Evolutionary conservation across 2,329 filamentous ascomycete genomes (phyloP).

Genomic region (Nothophoma quercina): DNA sequence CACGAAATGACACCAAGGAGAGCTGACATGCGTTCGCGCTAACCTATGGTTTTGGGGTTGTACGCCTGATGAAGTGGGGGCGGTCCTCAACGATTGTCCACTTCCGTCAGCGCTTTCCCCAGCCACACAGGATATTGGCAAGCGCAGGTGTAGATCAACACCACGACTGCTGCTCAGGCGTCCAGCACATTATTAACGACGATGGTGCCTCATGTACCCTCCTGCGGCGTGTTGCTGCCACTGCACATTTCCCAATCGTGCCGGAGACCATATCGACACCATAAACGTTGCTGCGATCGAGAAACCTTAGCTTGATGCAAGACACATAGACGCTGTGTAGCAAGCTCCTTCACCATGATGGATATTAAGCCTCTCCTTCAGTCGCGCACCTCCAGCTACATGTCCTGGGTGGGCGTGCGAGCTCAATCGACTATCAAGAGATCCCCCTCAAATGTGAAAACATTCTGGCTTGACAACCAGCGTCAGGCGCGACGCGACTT

Average conservation of each 20-base stretch:
- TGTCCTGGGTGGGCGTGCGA: conserved; percentile 1
- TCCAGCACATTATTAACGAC: neutral
- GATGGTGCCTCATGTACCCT: too few species aligned
- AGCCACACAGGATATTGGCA: neutral
- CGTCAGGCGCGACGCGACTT: conserved; percentile 6
- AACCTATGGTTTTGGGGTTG: conserved; percentile 5
- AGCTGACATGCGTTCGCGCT: conserved; percentile 4
- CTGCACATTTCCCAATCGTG: too few species aligned
- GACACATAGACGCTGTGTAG: neutral
- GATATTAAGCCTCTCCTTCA: neutral
- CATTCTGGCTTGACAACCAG: conserved; percentile 3
- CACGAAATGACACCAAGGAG: neutral
- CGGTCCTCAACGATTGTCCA: neutral
- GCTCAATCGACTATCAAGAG: conserved; percentile 2
- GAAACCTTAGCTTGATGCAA: too few species aligned
- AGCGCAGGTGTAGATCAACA: neutral
- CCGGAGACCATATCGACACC: neutral
- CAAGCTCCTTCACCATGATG: neutral
- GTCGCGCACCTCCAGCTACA: conserved; percentile 1
- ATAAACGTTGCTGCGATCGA: neutral
- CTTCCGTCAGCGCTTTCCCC: neutral
- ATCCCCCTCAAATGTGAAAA: conserved; percentile 1
- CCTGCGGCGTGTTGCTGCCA: too few species aligned
- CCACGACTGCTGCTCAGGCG: neutral
- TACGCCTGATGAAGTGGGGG: conserved; percentile 3